Conservation (phyloP, 106 monocot species). For the Apostasia ramifera region DNA sequence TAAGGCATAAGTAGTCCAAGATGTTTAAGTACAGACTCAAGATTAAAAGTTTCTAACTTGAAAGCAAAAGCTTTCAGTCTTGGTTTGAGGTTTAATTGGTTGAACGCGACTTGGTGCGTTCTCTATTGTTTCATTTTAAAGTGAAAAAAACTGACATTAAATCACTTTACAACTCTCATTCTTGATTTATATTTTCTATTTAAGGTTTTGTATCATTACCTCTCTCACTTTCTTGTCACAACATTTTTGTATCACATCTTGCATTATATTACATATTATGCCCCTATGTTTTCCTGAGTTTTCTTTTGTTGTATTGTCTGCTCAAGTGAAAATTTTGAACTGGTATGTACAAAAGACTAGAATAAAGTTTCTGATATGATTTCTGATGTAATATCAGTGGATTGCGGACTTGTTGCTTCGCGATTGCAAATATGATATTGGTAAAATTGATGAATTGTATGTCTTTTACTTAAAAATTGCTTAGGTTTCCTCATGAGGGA, state of each 20-base stretch:
- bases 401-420: constrained; percentile 79
- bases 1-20: too few relatives aligned
- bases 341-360: not conserved
- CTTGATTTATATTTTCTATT: too few relatives aligned
- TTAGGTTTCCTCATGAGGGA: not conserved
- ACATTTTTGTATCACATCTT: not conserved
- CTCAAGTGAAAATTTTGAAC: too few relatives aligned
- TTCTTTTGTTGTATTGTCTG: not conserved
- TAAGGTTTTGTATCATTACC: too few relatives aligned
- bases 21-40: too few relatives aligned
- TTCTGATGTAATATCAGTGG: constrained; percentile 59
- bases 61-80: too few relatives aligned
- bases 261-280: not conserved
- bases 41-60: too few relatives aligned
- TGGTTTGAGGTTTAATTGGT: too few relatives aligned
- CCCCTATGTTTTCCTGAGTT: constrained; percentile 1
- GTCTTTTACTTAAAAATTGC: not conserved
- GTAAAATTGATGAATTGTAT: constrained; percentile 32
- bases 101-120: too few relatives aligned
- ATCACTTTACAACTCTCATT: too few relatives aligned
- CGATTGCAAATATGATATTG: constrained; percentile 90
- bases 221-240: not conserved
- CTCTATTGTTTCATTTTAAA: too few relatives aligned
- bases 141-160: too few relatives aligned
- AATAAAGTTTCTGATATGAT: constrained; percentile 8